Evolutionary conservation across 139 green algal species (phyloP).

Genomic region (Chlamydomonas sp.): DNA sequence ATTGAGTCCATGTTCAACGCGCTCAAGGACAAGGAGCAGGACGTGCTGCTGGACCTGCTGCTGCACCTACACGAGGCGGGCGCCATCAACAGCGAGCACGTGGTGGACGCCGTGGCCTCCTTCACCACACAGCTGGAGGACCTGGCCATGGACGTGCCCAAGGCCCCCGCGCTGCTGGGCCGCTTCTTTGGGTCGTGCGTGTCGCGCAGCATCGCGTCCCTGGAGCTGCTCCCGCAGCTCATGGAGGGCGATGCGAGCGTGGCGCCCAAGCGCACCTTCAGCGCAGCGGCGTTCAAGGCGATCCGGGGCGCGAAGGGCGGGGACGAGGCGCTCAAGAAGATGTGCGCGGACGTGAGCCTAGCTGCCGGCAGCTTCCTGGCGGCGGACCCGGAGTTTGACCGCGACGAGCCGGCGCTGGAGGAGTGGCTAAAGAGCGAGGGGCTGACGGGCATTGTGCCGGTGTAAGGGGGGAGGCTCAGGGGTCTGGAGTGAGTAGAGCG

Average conservation of each 20-base stretch:
- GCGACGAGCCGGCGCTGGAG: slow-evolving; percentile 50
- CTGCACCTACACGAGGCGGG: slow-evolving; percentile 62
- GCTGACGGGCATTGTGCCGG: slow-evolving; percentile 46
- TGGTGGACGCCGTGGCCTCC: slow-evolving; percentile 59
- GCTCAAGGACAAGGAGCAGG: slow-evolving; percentile 65
- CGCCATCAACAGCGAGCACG: slow-evolving; percentile 53
- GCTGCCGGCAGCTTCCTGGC: slow-evolving; percentile 58
- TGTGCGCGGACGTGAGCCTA: slow-evolving; percentile 49
- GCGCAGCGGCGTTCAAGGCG: slow-evolving; percentile 58
- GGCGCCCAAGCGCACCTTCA: slow-evolving; percentile 70
- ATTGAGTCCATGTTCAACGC: slow-evolving; percentile 75
- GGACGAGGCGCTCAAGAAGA: slow-evolving; percentile 42
- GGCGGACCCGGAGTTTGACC: slow-evolving; percentile 76
- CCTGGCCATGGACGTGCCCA: slow-evolving; percentile 80
- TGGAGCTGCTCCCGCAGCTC: slow-evolving; percentile 47
- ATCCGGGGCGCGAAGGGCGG: slow-evolving; percentile 42
- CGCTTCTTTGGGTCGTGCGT: slow-evolving; percentile 64
- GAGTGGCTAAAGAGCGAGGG: slow-evolving; percentile 68
- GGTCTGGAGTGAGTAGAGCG: too few species aligned
- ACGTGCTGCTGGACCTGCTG: slow-evolving; percentile 70
- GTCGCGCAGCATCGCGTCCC: slow-evolving; percentile 2
- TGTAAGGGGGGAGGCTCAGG: slow-evolving; percentile 20
- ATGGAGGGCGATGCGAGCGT: slow-evolving; percentile 56
- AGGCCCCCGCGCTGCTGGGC: slow-evolving; percentile 76
- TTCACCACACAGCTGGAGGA: slow-evolving; percentile 74